A percentile compares a stretch with the other conserved stretches of the same genome.
Conservation (phyloP, 1,284 basidiomycete species). For the Pisolithus thermaeus region DNA sequence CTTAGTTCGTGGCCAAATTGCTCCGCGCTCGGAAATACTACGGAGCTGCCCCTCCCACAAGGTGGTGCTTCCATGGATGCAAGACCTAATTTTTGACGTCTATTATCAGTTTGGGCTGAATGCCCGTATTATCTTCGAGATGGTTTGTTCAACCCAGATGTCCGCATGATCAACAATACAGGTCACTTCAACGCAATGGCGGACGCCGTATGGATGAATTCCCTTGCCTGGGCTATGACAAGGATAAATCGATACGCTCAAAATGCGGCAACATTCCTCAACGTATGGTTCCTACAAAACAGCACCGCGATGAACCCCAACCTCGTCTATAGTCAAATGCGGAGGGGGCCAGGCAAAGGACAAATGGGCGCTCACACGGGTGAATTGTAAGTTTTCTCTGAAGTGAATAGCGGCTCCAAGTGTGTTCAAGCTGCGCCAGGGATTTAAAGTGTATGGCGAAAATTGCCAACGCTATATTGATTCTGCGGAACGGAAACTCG, state of each 20-base stretch:
- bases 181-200: slow-evolving; percentile 48
- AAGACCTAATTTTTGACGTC: not conserved
- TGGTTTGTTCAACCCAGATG: slow-evolving; percentile 64
- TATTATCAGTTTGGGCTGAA: slow-evolving; percentile 45
- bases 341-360: slow-evolving; percentile 50
- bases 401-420: not conserved
- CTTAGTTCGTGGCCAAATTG: slow-evolving; percentile 58
- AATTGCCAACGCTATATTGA: slow-evolving; percentile 50
- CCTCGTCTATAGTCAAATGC: slow-evolving; percentile 60
- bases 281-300: slow-evolving; percentile 55
- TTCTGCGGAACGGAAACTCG: slow-evolving; percentile 45
- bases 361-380: slow-evolving; percentile 54
- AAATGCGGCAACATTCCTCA: slow-evolving; percentile 40
- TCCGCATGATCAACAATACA: slow-evolving; percentile 48
- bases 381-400: slow-evolving; percentile 37
- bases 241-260: slow-evolving; percentile 30
- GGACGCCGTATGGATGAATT: slow-evolving; percentile 58
- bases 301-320: slow-evolving; percentile 64
- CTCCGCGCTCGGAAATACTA: slow-evolving; percentile 40
- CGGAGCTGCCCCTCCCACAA: slow-evolving; percentile 39
- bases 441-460: slow-evolving; percentile 61
- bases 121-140: slow-evolving; percentile 54
- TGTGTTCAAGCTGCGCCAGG: slow-evolving; percentile 23
- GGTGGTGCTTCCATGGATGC: slow-evolving; percentile 22
- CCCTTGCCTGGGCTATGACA: slow-evolving; percentile 48